A percentile compares a stretch with the other conserved stretches of the same genome.
Conservation (phyloP, 306 rosid genomes). For the Morella rubra region DNA sequence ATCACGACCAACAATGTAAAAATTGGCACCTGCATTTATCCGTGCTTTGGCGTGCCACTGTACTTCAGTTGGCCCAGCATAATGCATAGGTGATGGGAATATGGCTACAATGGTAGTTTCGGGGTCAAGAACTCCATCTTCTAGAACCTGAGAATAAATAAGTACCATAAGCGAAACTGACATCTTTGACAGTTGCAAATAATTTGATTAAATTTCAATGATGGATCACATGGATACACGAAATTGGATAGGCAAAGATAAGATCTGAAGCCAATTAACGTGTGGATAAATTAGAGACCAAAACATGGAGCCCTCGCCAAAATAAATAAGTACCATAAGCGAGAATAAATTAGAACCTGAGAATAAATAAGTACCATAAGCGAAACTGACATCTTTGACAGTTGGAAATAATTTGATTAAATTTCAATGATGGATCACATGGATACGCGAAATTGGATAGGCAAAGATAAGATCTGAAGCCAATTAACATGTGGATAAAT, state of each 20-base stretch:
- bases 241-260: neutral
- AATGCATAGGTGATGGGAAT: constrained; percentile 98
- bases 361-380: no score
- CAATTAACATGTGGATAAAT: no score
- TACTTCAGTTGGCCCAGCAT: constrained; percentile 98
- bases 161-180: constrained; percentile 15
- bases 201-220: neutral
- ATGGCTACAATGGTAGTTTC: constrained; percentile 91
- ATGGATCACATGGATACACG: neutral
- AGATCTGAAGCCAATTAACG: neutral
- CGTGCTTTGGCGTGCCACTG: constrained; percentile 99
- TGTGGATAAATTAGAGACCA: no score
- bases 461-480: no score
- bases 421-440: no score
- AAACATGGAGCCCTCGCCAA: no score
- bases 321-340: no score
- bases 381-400: no score
- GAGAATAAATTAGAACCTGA: no score
- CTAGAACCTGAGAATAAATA: constrained; percentile 66
- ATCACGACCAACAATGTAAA: constrained; percentile 97
- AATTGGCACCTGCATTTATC: constrained; percentile 94
- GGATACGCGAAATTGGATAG: no score
- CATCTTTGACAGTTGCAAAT: neutral
- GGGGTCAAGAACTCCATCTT: constrained; percentile 93
- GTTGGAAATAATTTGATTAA: no score